These are phyloP conservation scores for Blastobotrys proliferans DNA, from an alignment of 1,139 yeast genomes.

Conservation along the genomic window DNA sequence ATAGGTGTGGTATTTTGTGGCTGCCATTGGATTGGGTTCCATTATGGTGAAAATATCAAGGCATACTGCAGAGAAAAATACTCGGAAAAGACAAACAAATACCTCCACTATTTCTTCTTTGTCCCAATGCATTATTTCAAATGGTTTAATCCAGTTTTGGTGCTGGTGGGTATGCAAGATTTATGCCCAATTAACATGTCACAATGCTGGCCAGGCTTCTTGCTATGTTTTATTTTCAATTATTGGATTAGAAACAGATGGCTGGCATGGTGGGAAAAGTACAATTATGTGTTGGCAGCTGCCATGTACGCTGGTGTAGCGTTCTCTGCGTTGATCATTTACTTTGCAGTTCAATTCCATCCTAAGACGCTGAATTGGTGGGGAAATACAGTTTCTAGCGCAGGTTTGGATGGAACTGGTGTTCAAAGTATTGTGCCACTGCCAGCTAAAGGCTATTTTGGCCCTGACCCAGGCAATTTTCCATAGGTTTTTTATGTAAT, in stretches of 20 bases:
- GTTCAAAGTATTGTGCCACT: slow-evolving; percentile 26
- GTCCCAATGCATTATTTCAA: neutral
- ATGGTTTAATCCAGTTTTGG: slow-evolving; percentile 4
- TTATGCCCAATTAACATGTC: slow-evolving; percentile 4
- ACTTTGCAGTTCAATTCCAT: slow-evolving; percentile 49
- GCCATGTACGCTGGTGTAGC: slow-evolving; percentile 59
- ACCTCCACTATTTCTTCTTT: neutral
- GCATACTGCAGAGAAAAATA: neutral
- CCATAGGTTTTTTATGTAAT: too few species aligned
- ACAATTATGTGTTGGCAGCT: slow-evolving; percentile 54
- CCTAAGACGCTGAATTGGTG: slow-evolving; percentile 46
- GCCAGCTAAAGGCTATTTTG: slow-evolving; percentile 4
- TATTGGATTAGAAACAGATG: slow-evolving; percentile 10
- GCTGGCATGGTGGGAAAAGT: slow-evolving; percentile 60
- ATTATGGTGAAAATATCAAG: neutral
- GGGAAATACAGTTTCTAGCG: slow-evolving; percentile 48
- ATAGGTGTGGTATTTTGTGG: slow-evolving; percentile 4
- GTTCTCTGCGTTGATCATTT: slow-evolving; percentile 47
- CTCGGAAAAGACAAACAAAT: neutral
- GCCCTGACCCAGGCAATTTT: slow-evolving; percentile 3
- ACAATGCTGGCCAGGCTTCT: slow-evolving; percentile 5
- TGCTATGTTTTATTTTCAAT: slow-evolving; percentile 9
- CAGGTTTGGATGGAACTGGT: slow-evolving; percentile 39
- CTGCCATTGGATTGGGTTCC: neutral
- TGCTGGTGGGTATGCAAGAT: slow-evolving; percentile 8